A percentile compares a stretch with the other conserved stretches of the same genome.
Conservation (phyloP, 2,329 filamentous ascomycete genomes). For the Nothophoma quercina region DNA sequence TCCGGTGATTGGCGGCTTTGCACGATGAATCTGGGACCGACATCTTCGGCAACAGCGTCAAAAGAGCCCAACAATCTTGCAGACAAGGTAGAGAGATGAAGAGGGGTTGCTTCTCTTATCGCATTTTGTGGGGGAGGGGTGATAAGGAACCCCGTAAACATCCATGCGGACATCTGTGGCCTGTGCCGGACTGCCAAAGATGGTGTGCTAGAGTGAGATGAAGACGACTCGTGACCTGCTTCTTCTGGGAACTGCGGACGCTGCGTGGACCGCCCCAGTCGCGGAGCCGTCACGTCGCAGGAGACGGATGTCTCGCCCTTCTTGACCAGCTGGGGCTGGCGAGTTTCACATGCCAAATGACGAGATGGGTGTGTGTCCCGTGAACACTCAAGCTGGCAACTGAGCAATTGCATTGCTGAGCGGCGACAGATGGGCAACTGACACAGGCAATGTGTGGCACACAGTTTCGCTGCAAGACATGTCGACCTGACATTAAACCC, state of each 20-base stretch:
- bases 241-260: conserved; percentile 7
- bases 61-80: conserved; percentile 5
- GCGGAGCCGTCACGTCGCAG: conserved; percentile 16
- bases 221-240: conserved; percentile 15
- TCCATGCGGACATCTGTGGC: conserved; percentile 18
- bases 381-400: conserved; percentile 22
- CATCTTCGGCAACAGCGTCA: conserved; percentile 18
- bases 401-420: conserved; percentile 29
- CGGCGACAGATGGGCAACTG: conserved; percentile 26
- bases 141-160: conserved; percentile 18
- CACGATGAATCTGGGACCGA: conserved; percentile 1
- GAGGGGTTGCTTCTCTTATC: conserved; percentile 9
- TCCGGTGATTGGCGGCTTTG: conserved; percentile 34
- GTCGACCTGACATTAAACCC: conserved; percentile 35
- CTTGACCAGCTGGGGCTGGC: conserved; percentile 34
- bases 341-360: conserved; percentile 42
- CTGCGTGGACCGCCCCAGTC: conserved; percentile 16
- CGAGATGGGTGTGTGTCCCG: conserved; percentile 16
- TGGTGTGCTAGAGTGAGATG: conserved; percentile 13
- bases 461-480: conserved; percentile 41
- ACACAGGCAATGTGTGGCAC: conserved; percentile 33
- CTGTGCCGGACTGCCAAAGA: conserved; percentile 12
- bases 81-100: conserved; percentile 10
- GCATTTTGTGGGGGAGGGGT: conserved; percentile 12
- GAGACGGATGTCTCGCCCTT: conserved; percentile 21